Conservation (phyloP, 371 early-diverging fungal genomes). For the Syncephalis fuscata region DNA sequence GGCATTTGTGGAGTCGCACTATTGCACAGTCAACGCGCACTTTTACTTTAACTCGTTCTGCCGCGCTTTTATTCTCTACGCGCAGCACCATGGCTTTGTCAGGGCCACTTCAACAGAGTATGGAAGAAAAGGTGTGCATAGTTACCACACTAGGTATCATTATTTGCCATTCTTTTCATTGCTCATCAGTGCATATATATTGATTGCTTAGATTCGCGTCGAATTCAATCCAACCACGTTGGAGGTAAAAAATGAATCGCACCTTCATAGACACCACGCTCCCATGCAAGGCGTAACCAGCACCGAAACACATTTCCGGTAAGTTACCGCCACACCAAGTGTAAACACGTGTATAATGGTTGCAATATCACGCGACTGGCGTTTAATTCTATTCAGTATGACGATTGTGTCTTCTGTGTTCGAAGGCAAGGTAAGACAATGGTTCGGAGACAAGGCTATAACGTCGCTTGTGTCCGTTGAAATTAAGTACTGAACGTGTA, state of each 20-base stretch:
- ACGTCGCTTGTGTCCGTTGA: too few relatives aligned
- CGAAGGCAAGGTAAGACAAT: constrained; percentile 28
- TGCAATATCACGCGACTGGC: not conserved
- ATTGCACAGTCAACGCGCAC: too few relatives aligned
- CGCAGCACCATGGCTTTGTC: not conserved
- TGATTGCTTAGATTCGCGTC: constrained; percentile 35
- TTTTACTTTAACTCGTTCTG: too few relatives aligned
- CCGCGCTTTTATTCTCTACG: too few relatives aligned
- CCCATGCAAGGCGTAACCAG: constrained; percentile 55
- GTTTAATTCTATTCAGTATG: constrained; percentile 25
- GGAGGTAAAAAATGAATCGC: constrained; percentile 50
- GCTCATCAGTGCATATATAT: too few relatives aligned
- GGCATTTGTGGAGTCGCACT: too few relatives aligned
- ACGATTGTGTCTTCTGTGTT: constrained; percentile 45
- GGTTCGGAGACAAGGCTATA: not conserved
- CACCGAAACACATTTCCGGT: constrained; percentile 62
- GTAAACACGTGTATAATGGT: not conserved
- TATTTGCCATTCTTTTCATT: not conserved
- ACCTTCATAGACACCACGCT: constrained; percentile 52
- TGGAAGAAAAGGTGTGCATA: constrained; percentile 1
- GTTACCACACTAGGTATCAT: not conserved
- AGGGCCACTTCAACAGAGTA: constrained; percentile 1
- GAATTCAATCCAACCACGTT: constrained; percentile 31
- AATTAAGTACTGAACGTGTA: too few relatives aligned
- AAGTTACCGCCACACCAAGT: constrained; percentile 1